Evolutionary conservation across 2,329 filamentous ascomycete genomes (phyloP).

Genomic region (Stagonosporopsis rhizophila): DNA sequence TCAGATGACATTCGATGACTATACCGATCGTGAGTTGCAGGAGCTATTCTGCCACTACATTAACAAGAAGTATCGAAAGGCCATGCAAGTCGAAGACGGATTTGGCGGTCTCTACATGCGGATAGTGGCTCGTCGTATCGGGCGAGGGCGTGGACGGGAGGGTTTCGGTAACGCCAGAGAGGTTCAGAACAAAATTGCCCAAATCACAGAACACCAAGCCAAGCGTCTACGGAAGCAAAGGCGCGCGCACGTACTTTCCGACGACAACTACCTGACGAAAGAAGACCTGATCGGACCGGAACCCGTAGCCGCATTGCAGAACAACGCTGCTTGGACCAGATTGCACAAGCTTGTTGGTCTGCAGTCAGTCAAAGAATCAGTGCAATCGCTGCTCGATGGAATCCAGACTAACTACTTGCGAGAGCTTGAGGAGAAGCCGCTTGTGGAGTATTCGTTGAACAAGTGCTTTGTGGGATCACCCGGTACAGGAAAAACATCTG

Average conservation of each 20-base stretch:
- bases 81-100: conserved; percentile 68
- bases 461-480: conserved; percentile 74
- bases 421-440: conserved; percentile 67
- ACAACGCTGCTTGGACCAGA: conserved; percentile 63
- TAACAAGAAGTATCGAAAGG: conserved; percentile 58
- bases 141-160: conserved; percentile 66
- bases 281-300: conserved; percentile 77
- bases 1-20: conserved; percentile 72
- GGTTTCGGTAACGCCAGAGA: conserved; percentile 78
- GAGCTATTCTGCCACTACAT: conserved; percentile 66
- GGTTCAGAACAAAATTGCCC: conserved; percentile 67
- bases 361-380: conserved; percentile 66
- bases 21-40: conserved; percentile 69
- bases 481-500: conserved; percentile 78
- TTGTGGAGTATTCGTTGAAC: conserved; percentile 69
- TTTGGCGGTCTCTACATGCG: conserved; percentile 67
- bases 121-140: conserved; percentile 68
- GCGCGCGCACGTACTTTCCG: conserved; percentile 49
- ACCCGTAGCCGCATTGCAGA: conserved; percentile 60
- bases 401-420: conserved; percentile 70
- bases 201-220: conserved; percentile 66
- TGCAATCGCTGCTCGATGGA: conserved; percentile 66
- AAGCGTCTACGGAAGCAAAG: conserved; percentile 61
- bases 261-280: conserved; percentile 67
- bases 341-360: conserved; percentile 68